A percentile compares a stretch with the other conserved stretches of the same genome.
phyloP scores from a whole-genome alignment of 108 stramenopile species.

The Nitzschia inconspicua region DNA sequence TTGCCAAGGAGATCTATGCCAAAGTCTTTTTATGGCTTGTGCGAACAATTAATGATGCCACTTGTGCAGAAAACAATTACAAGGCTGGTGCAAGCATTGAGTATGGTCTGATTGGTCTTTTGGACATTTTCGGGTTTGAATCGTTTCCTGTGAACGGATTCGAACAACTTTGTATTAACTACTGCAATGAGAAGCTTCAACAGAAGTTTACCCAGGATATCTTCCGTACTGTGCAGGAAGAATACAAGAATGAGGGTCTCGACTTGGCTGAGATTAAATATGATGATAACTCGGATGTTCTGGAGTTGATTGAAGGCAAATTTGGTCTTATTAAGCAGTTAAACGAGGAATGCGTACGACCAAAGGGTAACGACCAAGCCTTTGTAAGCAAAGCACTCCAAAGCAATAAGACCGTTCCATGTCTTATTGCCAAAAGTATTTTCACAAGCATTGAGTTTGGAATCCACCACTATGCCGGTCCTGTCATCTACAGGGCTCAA shows the following conservation, averaged over 20 bases:
- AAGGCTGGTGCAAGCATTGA: slow-evolving; percentile 31
- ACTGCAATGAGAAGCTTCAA: slow-evolving; percentile 90
- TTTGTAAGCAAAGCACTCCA: slow-evolving; percentile 66
- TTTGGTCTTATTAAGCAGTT: slow-evolving; percentile 87
- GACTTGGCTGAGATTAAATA: slow-evolving; percentile 80
- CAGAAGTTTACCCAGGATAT: slow-evolving; percentile 89
- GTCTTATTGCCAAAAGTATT: slow-evolving; percentile 44
- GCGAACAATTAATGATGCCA: slow-evolving; percentile 76
- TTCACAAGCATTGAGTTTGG: slow-evolving; percentile 65
- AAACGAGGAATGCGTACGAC: slow-evolving; percentile 94
- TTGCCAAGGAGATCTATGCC: slow-evolving; percentile 92
- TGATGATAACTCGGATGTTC: slow-evolving; percentile 89
- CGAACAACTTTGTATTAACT: slow-evolving; percentile 95
- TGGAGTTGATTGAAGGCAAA: slow-evolving; percentile 92
- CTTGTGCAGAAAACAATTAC: slow-evolving; percentile 51
- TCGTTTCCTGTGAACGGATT: slow-evolving; percentile 88
- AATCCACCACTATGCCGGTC: slow-evolving; percentile 92
- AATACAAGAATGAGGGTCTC: slow-evolving; percentile 92
- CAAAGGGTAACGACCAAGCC: slow-evolving; percentile 80
- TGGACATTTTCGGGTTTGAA: slow-evolving; percentile 99
- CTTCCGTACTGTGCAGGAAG: slow-evolving; percentile 82
- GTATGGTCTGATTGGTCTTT: slow-evolving; percentile 85
- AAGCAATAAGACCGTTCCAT: slow-evolving; percentile 51
- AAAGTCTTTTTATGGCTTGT: slow-evolving; percentile 84
- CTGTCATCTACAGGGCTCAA: slow-evolving; percentile 79